A percentile compares a stretch with the other conserved stretches of the same genome.
These are phyloP conservation scores for Aspergillus cavernicola DNA, from an alignment of 495 filamentous ascomycete genomes.

Conservation along the genomic window DNA sequence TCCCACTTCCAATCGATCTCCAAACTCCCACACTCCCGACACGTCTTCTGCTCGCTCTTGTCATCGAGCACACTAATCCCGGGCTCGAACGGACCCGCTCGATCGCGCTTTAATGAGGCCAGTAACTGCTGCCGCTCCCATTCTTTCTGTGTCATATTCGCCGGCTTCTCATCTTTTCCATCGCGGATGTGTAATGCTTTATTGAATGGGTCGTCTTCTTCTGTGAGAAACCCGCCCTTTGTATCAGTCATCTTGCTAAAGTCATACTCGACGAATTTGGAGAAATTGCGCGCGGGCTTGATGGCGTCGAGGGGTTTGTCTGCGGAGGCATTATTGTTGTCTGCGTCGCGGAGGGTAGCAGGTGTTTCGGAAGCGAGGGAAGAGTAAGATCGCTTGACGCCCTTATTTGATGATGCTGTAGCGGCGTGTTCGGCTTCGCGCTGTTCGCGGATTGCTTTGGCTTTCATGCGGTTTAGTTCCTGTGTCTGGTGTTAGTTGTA, in stretches of 20 bases:
- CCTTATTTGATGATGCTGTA: constrained; percentile 24
- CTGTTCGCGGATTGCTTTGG: constrained; percentile 80
- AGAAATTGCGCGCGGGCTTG: constrained; percentile 73
- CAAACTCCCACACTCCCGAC: constrained; percentile 73
- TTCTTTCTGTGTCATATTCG: constrained; percentile 85
- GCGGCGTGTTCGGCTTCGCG: constrained; percentile 53
- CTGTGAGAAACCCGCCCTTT: constrained; percentile 86
- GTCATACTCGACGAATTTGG: constrained; percentile 94
- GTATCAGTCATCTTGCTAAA: constrained; percentile 97
- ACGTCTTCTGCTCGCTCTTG: constrained; percentile 63
- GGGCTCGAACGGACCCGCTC: constrained; percentile 82
- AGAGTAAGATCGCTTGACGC: constrained; percentile 59
- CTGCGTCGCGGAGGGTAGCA: constrained; percentile 64
- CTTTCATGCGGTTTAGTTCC: constrained; percentile 89
- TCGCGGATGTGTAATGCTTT: constrained; percentile 61
- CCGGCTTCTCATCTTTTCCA: constrained; percentile 61
- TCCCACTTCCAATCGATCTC: constrained; percentile 97
- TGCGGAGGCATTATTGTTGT: constrained; percentile 26
- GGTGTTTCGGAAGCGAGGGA: constrained; percentile 61
- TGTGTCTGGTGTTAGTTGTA: constrained; percentile 25
- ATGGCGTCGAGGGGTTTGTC: constrained; percentile 53
- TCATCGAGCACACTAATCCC: constrained; percentile 66
- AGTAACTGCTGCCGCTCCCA: constrained; percentile 83
- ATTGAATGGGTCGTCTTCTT: constrained; percentile 87
- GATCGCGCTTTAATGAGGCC: constrained; percentile 62